Evolutionary conservation across 768 basidiomycete species (phyloP).

Genomic region (Trametes maxima): DNA sequence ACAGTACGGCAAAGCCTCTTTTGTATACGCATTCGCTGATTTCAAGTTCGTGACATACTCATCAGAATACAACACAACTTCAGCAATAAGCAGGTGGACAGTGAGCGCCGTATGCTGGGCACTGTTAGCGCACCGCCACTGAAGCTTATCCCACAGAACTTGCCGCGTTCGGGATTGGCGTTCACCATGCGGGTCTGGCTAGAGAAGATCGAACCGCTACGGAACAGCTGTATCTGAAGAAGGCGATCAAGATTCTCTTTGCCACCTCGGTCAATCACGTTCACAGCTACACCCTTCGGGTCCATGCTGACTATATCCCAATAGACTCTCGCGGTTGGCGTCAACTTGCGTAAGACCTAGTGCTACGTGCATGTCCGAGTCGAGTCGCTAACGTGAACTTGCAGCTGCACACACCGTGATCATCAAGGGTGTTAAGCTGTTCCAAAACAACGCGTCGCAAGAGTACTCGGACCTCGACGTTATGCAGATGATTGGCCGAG

Average conservation of each 20-base stretch:
- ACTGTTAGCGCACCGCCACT: not conserved
- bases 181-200: constrained; percentile 89
- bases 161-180: constrained; percentile 74
- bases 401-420: constrained; percentile 91
- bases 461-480: constrained; percentile 94
- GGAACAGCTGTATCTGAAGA: constrained; percentile 73
- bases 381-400: not conserved
- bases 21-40: not conserved
- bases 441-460: constrained; percentile 62
- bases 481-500: constrained; percentile 96
- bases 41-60: no score
- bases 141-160: constrained; percentile 46
- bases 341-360: constrained; percentile 78
- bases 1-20: constrained; percentile 41
- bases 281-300: no score
- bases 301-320: not conserved
- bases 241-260: constrained; percentile 66
- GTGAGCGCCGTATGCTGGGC: constrained; percentile 38
- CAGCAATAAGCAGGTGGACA: constrained; percentile 65
- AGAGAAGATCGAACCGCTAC: constrained; percentile 70
- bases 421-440: constrained; percentile 87
- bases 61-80: constrained; percentile 59
- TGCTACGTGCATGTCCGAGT: not conserved
- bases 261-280: constrained; percentile 73
- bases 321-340: constrained; percentile 93